Percentiles rank a stretch among this genome's conserved stretches.
phyloP scores from a whole-genome alignment of 805 yeast genomes.

The Barnettozyma sp. region DNA sequence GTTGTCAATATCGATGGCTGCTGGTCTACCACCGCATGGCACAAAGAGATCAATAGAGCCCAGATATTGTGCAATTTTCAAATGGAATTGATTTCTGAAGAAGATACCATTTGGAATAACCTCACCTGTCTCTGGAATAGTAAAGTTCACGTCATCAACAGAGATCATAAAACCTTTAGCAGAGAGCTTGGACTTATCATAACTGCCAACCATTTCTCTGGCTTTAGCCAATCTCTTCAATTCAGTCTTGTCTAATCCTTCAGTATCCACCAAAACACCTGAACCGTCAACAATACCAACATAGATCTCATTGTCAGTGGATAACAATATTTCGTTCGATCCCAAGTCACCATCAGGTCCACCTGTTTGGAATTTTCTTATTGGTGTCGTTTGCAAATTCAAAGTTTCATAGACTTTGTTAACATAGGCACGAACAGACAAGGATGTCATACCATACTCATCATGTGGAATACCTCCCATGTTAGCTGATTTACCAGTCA shows the following conservation, averaged over 20 bases:
- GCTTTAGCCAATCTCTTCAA: slow-evolving; percentile 68
- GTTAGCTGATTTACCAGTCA: slow-evolving; percentile 89
- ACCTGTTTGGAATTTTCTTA: slow-evolving; percentile 90
- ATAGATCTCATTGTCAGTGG: slow-evolving; percentile 68
- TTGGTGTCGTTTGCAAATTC: slow-evolving; percentile 46
- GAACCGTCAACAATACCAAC: slow-evolving; percentile 92
- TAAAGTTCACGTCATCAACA: slow-evolving; percentile 77
- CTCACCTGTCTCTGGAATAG: slow-evolving; percentile 64
- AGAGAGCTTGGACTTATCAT: slow-evolving; percentile 60
- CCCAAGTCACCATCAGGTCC: slow-evolving; percentile 99
- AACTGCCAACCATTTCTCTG: slow-evolving; percentile 68
- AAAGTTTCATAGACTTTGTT: slow-evolving; percentile 80
- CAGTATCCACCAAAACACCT: slow-evolving; percentile 89
- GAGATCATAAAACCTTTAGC: slow-evolving; percentile 72
- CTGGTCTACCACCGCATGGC: slow-evolving; percentile 99
- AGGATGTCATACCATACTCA: slow-evolving; percentile 94
- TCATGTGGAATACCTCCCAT: slow-evolving; percentile 98
- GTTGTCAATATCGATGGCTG: slow-evolving; percentile 83
- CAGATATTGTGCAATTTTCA: slow-evolving; percentile 57
- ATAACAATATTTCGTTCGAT: slow-evolving; percentile 85
- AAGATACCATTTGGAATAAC: slow-evolving; percentile 75
- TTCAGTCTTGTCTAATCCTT: slow-evolving; percentile 79
- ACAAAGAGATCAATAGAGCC: slow-evolving; percentile 76
- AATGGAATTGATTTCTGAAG: slow-evolving; percentile 87
- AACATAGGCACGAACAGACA: slow-evolving; percentile 89